Evolutionary conservation across 129 eudicot genomes (phyloP), one percentile per base, ranked within the genome.

Genomic region (Scalesia atractyloides): DNA sequence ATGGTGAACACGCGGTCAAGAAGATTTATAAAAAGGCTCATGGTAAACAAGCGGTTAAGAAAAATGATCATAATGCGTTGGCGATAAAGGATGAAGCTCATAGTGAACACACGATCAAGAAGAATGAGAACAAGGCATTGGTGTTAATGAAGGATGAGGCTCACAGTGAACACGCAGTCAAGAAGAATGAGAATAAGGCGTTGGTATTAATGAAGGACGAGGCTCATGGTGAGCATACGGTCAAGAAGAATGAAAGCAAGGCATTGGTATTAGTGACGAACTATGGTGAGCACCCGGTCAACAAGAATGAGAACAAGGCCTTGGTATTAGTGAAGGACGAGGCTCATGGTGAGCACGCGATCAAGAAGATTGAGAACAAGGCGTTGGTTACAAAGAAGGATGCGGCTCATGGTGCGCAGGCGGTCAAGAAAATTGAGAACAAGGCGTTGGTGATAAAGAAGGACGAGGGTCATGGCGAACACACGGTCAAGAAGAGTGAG

Each of bases 401-500:
- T 7, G 46, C 8, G 46, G 46, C 46, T 56, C 62, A 56, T 56
- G 62, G 62, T 19, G 62, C 10, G 2, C 62, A 56, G 2, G 33
- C 34, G 0, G 34, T 19, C 15, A 19, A 56, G 34, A 20, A 8
- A n/a, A 20, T 0, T 9, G 66, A 60, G 19, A 56, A 30, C 62
- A 56, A 19, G 34, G 62, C 62, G 2, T 19, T 56, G 33, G 62
- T 56, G 48, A 69, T 20, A 84, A 41, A 41, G 10, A 39, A 39
- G 44, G 46, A 41, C 8, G 10, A 0, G 46, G 46, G 2, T 41
- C 46, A 41, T 41, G 46, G 46, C 10, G 79, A 64, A 33, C 79
- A 37, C 19, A 70, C 54, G 53, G 67, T 11, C 66, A 36, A 65
- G 72, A 75, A 39, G 63, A 46, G 41, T 33, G 78, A 37, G 0